Base-by-base conservation (phyloP, 2,329 filamentous ascomycete genomes). In the Coleophoma cylindrospora region DNA sequence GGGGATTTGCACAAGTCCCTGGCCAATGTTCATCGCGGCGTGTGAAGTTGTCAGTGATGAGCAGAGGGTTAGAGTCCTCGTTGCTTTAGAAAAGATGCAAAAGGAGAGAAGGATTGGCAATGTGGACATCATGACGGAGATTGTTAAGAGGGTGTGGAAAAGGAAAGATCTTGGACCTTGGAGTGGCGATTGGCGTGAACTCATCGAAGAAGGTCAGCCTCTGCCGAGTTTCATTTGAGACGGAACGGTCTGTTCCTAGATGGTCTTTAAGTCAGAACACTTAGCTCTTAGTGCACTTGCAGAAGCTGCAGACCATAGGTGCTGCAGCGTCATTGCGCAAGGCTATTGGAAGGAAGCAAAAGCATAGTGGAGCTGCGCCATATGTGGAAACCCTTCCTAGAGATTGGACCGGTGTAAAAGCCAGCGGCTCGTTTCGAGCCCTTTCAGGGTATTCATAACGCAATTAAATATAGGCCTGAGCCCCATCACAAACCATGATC, bases 21-120 rank as follows among this genome's bases (percentile, higher is more conserved):
- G 74, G 73, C 73, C 74, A 7, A 57, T 76, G 4, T 76, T 76
- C 46, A 67, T 76, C 32, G 57, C 74, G 13, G 73, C 71, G 0
- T 76, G 72, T 54, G 72, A 74, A 56, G 68, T 68, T 9, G 63
- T 65, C 32, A 65, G 62, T 14, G 73, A 75, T 43, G 62, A 66
- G 19, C 68, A 74, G 48, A 63, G 72, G 19, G 68, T 74, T 32
- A 52, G 56, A 37, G 64, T 75, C 9, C 59, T 76, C 11, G 57
- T 62, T 27, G 66, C 68, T 2, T 60, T 75, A 44, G 70, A 75
- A 43, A 57, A 58, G 9, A 74, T 74, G 68, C 69, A 70, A 12
- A 58, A 65, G 32, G 66, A 65, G 51, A 66, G 73, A 45, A 66
- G 67, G 19, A 74, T 76, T 45, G 72, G 73, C 2, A 76, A 75